Evolutionary conservation across 352 stramenopile genomes (phyloP).

Genomic region (Phytophthora rubi): DNA sequence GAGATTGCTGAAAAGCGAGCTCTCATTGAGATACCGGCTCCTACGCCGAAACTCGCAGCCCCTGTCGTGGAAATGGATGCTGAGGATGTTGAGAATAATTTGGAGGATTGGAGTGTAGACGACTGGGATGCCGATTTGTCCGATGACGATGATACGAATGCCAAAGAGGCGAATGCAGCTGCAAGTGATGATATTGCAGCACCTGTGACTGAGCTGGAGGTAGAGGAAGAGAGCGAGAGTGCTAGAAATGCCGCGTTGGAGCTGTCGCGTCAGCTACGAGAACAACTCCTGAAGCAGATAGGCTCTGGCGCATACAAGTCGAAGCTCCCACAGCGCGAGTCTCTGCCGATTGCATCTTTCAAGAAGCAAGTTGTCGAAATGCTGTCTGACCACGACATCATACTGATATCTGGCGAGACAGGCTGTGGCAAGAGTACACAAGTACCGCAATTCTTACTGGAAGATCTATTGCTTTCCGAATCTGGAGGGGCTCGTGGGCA

Average conservation of each 20-base stretch:
- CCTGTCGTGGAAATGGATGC: conserved; percentile 8
- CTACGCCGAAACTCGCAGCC: background rate
- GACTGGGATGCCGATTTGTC: conserved; percentile 77
- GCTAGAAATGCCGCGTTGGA: conserved; percentile 22
- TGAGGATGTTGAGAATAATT: conserved; percentile 4
- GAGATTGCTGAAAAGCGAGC: conserved; percentile 56
- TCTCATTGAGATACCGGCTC: conserved; percentile 20
- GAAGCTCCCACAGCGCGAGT: conserved; percentile 51
- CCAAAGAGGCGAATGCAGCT: background rate
- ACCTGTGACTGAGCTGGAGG: conserved; percentile 9
- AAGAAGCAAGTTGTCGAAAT: conserved; percentile 82
- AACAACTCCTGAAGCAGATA: conserved; percentile 46
- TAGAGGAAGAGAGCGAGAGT: conserved; percentile 33
- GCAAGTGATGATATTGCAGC: background rate
- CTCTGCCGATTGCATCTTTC: conserved; percentile 84
- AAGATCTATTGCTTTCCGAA: conserved; percentile 81
- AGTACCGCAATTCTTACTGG: conserved; percentile 97
- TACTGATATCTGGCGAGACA: conserved; percentile 96
- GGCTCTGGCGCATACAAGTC: conserved; percentile 44
- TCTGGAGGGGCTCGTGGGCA: conserved; percentile 80
- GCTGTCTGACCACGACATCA: conserved; percentile 85
- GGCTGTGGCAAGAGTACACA: conserved; percentile 96
- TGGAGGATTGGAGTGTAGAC: conserved; percentile 70
- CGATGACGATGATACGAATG: conserved; percentile 28
- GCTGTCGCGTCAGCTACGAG: conserved; percentile 47